These are phyloP conservation scores for Penicillium polonicum DNA, from an alignment of 2,329 filamentous ascomycete genomes.

Conservation along the genomic window DNA sequence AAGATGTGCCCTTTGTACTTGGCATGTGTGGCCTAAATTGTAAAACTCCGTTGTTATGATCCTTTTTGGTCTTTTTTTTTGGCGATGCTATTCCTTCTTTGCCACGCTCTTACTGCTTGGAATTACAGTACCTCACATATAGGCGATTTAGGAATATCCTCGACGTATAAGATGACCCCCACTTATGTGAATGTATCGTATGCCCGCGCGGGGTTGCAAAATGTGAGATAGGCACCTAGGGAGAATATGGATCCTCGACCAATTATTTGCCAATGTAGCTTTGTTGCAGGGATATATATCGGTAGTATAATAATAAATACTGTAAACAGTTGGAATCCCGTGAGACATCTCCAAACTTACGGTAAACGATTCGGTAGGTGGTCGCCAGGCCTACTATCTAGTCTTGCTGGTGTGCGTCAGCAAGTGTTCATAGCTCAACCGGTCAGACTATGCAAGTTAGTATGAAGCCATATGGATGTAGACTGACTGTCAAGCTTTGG, in stretches of 20 bases:
- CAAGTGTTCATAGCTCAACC: neutral
- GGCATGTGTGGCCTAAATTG: neutral
- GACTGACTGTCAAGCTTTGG: neutral
- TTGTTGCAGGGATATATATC: neutral
- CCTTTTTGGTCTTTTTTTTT: too few species aligned
- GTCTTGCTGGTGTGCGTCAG: neutral
- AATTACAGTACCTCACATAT: neutral
- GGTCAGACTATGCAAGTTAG: neutral
- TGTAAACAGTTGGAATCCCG: neutral
- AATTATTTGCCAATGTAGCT: neutral
- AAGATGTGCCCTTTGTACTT: neutral
- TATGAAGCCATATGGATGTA: neutral
- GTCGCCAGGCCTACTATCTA: neutral
- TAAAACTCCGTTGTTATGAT: too few species aligned
- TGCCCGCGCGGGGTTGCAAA: too few species aligned
- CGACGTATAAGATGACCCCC: neutral
- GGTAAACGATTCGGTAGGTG: neutral
- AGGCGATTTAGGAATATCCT: neutral
- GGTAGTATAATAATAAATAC: neutral
- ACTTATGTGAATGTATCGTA: neutral
- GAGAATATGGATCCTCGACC: neutral
- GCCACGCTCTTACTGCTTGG: neutral
- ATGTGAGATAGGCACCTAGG: neutral
- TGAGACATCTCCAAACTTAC: neutral
- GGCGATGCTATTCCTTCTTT: too few species aligned